Percentiles rank a stretch among this genome's conserved stretches.
Conservation (phyloP, 805 yeast species). For the Candida nonsorbophila region DNA sequence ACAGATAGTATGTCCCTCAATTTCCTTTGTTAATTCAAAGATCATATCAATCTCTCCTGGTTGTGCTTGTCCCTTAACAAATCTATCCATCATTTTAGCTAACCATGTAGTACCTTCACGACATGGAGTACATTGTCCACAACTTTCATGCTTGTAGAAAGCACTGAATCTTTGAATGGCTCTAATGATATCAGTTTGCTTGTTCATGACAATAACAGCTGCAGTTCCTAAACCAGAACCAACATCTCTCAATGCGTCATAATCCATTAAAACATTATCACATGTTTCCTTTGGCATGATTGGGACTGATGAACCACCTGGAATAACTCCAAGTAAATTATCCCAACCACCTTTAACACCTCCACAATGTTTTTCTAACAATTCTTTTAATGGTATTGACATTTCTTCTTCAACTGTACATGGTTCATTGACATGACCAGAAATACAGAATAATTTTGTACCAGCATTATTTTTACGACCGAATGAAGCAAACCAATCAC, state of each 20-base stretch:
- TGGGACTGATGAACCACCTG: constrained; percentile 90
- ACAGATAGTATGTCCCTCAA: constrained; percentile 89
- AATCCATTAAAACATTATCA: constrained; percentile 76
- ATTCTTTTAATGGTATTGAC: constrained; percentile 81
- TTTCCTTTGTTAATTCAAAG: constrained; percentile 76
- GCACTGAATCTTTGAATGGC: constrained; percentile 83
- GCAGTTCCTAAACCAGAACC: constrained; percentile 92
- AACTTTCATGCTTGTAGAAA: constrained; percentile 87
- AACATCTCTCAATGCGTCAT: constrained; percentile 76
- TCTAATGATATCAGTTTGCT: constrained; percentile 76
- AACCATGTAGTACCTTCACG: constrained; percentile 92
- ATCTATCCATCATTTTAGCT: constrained; percentile 77
- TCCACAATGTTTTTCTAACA: constrained; percentile 85
- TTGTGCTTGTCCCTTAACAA: constrained; percentile 72
- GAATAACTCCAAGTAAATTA: constrained; percentile 79
- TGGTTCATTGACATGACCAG: constrained; percentile 89
- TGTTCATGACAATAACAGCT: constrained; percentile 88
- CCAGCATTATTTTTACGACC: constrained; percentile 86
- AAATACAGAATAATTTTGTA: constrained; percentile 77
- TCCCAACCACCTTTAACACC: constrained; percentile 94
- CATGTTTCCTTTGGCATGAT: constrained; percentile 65
- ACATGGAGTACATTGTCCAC: constrained; percentile 95
- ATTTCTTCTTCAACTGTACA: constrained; percentile 92
- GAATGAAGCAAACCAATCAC: constrained; percentile 77
- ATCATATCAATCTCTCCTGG: constrained; percentile 81